Conservation (phyloP, 163 green algal genomes). For the Scenedesmus sp. region DNA sequence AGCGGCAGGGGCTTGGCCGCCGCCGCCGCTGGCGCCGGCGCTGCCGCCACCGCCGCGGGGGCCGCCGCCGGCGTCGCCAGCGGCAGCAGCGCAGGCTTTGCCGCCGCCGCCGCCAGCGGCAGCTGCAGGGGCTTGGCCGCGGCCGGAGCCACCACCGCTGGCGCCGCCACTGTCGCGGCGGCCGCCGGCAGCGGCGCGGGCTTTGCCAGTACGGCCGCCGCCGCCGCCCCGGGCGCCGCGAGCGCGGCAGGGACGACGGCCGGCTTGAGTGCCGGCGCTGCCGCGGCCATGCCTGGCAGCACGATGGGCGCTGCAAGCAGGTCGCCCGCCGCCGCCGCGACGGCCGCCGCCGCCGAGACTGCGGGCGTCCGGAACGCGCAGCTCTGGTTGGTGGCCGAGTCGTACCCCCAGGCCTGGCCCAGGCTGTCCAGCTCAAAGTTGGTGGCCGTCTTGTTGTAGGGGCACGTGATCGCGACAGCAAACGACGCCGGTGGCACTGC, state of each 20-base stretch:
- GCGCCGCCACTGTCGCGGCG: background rate
- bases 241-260: no score
- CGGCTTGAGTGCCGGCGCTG: no score
- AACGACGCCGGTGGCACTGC: background rate
- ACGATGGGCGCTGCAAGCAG: no score
- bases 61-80: slow-evolving; percentile 10
- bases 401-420: background rate
- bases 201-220: background rate
- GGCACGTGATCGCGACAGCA: background rate
- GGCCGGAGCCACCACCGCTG: slow-evolving; percentile 11
- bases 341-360: no score
- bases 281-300: no score
- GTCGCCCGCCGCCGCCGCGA: background rate
- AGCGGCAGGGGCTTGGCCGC: no score
- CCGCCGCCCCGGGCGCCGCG: no score
- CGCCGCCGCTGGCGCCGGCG: background rate
- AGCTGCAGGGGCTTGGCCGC: no score
- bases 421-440: background rate
- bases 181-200: background rate
- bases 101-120: no score
- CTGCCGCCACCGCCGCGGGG: background rate
- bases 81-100: background rate
- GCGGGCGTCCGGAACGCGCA: no score
- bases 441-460: background rate
- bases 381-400: background rate